Conservation (phyloP, 208 protist genomes). For the Crithidia fasciculata region DNA sequence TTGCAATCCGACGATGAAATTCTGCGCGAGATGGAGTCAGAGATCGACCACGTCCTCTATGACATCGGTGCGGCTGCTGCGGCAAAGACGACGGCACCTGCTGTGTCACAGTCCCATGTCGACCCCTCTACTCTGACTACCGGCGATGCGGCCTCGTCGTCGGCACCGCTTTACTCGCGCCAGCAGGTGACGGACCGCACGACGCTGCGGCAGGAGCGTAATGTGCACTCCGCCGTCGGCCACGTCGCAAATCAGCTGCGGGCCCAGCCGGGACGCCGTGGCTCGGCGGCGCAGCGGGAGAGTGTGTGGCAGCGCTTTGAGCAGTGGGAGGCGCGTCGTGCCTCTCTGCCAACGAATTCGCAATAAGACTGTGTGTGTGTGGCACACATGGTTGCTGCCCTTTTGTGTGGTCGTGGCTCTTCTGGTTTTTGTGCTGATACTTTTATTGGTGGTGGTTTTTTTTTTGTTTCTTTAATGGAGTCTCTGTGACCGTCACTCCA, state of each 20-base stretch:
- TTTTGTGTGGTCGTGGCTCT: not conserved
- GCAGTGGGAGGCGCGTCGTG: slow-evolving; percentile 59
- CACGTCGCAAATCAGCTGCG: slow-evolving; percentile 40
- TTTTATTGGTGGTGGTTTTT: not conserved
- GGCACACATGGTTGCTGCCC: not conserved
- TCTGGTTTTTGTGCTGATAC: not conserved
- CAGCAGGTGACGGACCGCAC: slow-evolving; percentile 20
- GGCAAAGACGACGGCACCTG: too few relatives aligned
- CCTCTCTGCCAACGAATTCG: slow-evolving; percentile 7
- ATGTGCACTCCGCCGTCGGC: slow-evolving; percentile 43
- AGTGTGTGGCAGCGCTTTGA: slow-evolving; percentile 72
- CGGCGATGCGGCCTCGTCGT: not conserved
- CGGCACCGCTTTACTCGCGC: not conserved
- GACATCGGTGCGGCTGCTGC: slow-evolving; percentile 15
- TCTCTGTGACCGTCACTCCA: not conserved
- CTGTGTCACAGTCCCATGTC: not conserved
- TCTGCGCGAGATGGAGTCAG: slow-evolving; percentile 77
- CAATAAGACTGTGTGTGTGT: not conserved
- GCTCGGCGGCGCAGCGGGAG: slow-evolving; percentile 17
- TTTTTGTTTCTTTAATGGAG: not conserved
- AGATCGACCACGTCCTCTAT: slow-evolving; percentile 66
- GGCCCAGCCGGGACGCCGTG: slow-evolving; percentile 14
- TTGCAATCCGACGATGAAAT: slow-evolving; percentile 74
- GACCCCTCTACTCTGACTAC: not conserved
- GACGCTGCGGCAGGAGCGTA: slow-evolving; percentile 27